phyloP scores from a whole-genome alignment of 495 filamentous ascomycete species.

The Penicillium arizonense region DNA sequence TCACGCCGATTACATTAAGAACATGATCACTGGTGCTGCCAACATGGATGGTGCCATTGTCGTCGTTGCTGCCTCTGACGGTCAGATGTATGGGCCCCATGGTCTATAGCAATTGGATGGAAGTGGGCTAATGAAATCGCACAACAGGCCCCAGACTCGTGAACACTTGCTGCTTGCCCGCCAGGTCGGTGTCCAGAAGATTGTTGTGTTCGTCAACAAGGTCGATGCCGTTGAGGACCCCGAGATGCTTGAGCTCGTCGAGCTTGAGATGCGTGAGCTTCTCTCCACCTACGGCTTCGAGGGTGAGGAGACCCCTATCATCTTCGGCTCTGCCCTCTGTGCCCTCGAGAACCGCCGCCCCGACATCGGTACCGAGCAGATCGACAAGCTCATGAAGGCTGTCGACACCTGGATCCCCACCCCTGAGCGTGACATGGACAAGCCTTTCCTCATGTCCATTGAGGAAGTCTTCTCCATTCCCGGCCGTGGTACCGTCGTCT shows the following conservation, averaged over 20 bases:
- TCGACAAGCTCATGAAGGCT: conserved; percentile 83
- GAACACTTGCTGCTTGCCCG: conserved; percentile 97
- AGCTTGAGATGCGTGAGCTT: conserved; percentile 99
- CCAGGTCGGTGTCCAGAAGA: conserved; percentile 95
- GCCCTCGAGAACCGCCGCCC: conserved; percentile 84
- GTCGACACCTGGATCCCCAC: conserved; percentile 97
- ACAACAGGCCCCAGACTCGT: conserved; percentile 83
- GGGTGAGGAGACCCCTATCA: conserved; percentile 93
- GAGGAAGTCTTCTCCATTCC: conserved; percentile 99
- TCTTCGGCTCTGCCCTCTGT: conserved; percentile 94
- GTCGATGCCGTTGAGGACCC: conserved; percentile 93
- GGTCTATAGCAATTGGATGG: neutral
- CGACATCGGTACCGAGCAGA: conserved; percentile 81
- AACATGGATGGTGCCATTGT: conserved; percentile 98
- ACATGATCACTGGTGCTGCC: conserved; percentile 98
- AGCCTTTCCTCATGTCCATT: conserved; percentile 97
- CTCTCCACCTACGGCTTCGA: conserved; percentile 92
- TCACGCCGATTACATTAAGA: conserved; percentile 99
- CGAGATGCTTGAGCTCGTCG: conserved; percentile 99
- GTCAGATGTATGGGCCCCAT: conserved; percentile 72
- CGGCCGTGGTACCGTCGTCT: conserved; percentile 94
- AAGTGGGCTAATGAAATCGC: conserved; percentile 21
- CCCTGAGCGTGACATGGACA: conserved; percentile 84
- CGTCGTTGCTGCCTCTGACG: conserved; percentile 96
- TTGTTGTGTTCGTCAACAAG: conserved; percentile 99